A percentile compares a stretch with the other conserved stretches of the same genome.
These are phyloP conservation scores for Curvularia eragrostidis DNA, from an alignment of 2,329 filamentous ascomycete species.

Conservation along the genomic window DNA sequence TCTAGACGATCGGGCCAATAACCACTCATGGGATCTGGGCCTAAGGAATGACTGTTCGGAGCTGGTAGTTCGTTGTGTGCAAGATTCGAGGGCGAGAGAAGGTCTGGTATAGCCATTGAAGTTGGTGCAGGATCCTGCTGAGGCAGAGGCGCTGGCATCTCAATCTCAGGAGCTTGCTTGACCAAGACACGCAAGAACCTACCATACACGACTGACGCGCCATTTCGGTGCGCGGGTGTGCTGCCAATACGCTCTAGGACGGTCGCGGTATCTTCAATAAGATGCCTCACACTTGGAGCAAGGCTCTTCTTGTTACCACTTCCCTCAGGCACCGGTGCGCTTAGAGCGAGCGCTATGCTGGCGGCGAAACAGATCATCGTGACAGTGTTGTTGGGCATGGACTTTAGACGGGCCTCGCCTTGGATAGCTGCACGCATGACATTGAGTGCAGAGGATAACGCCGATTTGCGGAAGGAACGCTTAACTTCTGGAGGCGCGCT, in stretches of 20 bases:
- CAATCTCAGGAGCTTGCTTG: conserved; percentile 36
- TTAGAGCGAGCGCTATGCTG: conserved; percentile 59
- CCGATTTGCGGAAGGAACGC: conserved; percentile 74
- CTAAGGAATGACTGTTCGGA: conserved; percentile 10
- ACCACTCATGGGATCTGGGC: conserved; percentile 24
- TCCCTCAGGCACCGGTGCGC: conserved; percentile 34
- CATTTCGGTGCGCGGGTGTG: conserved; percentile 70
- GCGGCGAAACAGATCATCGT: conserved; percentile 78
- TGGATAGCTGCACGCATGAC: conserved; percentile 77
- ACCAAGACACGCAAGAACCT: conserved; percentile 59
- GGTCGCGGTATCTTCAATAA: conserved; percentile 69
- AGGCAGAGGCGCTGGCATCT: conserved; percentile 4
- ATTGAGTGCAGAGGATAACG: conserved; percentile 74
- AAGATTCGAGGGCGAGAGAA: conserved; percentile 12
- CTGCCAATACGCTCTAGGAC: conserved; percentile 73
- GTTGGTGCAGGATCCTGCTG: conserved; percentile 13
- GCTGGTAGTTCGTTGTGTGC: conserved; percentile 12
- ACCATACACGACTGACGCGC: conserved; percentile 67
- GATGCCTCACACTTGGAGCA: conserved; percentile 43
- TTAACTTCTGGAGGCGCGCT: conserved; percentile 74
- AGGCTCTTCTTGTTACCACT: conserved; percentile 35
- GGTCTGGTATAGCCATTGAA: conserved; percentile 18
- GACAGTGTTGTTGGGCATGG: conserved; percentile 79
- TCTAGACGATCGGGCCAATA: conserved; percentile 54
- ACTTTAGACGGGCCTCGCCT: conserved; percentile 71